Evolutionary conservation across 1,284 basidiomycete species (phyloP).

Genomic region (Apiotrichum veenhuisii): DNA sequence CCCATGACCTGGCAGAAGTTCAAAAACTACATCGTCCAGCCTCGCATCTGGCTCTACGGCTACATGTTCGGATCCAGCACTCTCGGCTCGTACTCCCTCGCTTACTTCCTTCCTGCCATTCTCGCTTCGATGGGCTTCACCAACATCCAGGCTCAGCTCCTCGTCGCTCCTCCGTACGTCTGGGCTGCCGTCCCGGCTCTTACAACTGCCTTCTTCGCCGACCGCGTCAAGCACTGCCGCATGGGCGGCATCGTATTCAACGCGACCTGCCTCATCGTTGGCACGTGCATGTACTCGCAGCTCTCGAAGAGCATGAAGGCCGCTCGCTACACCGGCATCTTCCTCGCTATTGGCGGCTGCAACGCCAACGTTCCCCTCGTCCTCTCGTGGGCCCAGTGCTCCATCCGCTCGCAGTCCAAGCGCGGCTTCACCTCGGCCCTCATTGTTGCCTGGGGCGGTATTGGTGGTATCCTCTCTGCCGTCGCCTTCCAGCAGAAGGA

Average conservation of each 20-base stretch:
- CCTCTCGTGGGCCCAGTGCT: slow-evolving; percentile 46
- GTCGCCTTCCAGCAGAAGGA: slow-evolving; percentile 17
- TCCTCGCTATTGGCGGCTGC: slow-evolving; percentile 48
- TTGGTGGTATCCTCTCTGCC: slow-evolving; percentile 48
- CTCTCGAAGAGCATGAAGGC: slow-evolving; percentile 22
- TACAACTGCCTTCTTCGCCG: slow-evolving; percentile 40
- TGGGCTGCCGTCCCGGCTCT: slow-evolving; percentile 45
- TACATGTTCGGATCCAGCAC: slow-evolving; percentile 44
- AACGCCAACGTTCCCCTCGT: slow-evolving; percentile 39
- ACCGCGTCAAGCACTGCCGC: slow-evolving; percentile 28
- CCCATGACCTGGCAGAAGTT: slow-evolving; percentile 41
- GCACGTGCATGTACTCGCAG: slow-evolving; percentile 18
- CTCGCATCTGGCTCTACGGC: slow-evolving; percentile 51
- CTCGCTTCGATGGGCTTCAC: slow-evolving; percentile 24
- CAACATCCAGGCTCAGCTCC: slow-evolving; percentile 34
- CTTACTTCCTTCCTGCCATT: slow-evolving; percentile 51
- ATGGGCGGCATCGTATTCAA: slow-evolving; percentile 6
- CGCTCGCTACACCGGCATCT: slow-evolving; percentile 48
- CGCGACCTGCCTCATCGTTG: slow-evolving; percentile 13
- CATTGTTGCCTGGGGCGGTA: slow-evolving; percentile 48
- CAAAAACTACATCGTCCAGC: slow-evolving; percentile 40
- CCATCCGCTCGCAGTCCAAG: slow-evolving; percentile 51
- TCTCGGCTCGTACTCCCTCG: slow-evolving; percentile 22
- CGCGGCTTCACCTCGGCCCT: slow-evolving; percentile 44
- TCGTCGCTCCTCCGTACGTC: slow-evolving; percentile 50